A percentile compares a stretch with the other conserved stretches of the same genome.
Conservation (phyloP, 352 stramenopile species). For the Aphanomyces stellatus region DNA sequence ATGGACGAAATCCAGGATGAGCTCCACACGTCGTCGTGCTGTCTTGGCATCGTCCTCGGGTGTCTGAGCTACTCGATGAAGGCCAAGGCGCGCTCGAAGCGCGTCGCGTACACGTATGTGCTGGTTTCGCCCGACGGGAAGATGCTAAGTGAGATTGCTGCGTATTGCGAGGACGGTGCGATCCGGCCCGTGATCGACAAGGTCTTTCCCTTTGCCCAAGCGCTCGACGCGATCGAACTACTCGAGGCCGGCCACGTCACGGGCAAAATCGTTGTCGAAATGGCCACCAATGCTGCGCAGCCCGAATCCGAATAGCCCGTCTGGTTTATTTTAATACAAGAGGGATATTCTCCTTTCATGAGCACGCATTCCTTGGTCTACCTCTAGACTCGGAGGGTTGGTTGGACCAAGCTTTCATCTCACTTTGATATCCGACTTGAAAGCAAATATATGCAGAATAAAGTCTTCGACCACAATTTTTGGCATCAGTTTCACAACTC, state of each 20-base stretch:
- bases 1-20: constrained; percentile 28
- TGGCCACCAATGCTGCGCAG: constrained; percentile 22
- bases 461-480: too few relatives aligned
- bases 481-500: background rate
- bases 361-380: too few relatives aligned
- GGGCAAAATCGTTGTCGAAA: constrained; percentile 60
- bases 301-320: constrained; percentile 8
- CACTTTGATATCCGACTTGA: too few relatives aligned
- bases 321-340: background rate
- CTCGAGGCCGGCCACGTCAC: constrained; percentile 47
- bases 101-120: constrained; percentile 50
- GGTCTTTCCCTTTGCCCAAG: constrained; percentile 59
- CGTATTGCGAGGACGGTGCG: constrained; percentile 32
- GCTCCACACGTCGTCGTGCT: constrained; percentile 38
- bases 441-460: too few relatives aligned
- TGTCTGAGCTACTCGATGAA: constrained; percentile 53
- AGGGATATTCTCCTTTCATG: too few relatives aligned
- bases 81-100: constrained; percentile 35
- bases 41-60: constrained; percentile 41
- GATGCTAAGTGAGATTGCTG: constrained; percentile 42
- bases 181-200: constrained; percentile 53
- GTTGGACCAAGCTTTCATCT: too few relatives aligned
- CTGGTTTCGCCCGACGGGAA: constrained; percentile 35
- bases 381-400: too few relatives aligned
- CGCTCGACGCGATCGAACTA: constrained; percentile 49